Base-by-base conservation (phyloP, 1,139 yeast species). In the Diutina mesorugosa region DNA sequence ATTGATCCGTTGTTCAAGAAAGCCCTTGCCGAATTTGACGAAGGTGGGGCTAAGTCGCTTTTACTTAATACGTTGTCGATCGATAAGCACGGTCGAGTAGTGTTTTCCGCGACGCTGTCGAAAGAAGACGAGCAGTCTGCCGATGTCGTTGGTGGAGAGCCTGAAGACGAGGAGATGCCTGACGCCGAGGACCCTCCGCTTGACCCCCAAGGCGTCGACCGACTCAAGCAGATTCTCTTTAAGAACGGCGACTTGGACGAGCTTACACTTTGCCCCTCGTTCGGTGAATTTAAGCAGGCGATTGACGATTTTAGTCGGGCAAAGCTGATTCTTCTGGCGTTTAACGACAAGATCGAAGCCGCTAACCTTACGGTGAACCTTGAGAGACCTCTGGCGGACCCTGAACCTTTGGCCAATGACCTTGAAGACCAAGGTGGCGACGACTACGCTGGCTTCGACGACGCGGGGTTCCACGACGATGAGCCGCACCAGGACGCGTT, bases 11-110 rank as follows among this genome's bases (percentile, higher is more conserved):
- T 91, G 56, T 90, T 91, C 69, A 86, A 89, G 60, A 90, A 90
- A 64, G 91, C 95, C 55, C 76, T 91, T 55, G 89, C 96, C 0
- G 97, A 90, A 60, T 91, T 90, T 65, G 97, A 91, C 67, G 97
- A 91, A 70, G 97, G 97, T 46, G 97, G 98, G 6, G 91, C 97
- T 9, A 89, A 86, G 64, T 87, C 96, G 56, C 72, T 91, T 58
- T 71, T 91, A 55, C 71, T 90, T 63, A 90, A 90, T 62, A 83
- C 91, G 1, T 75, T 91, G 57, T 73, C 73, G 57, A 77, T 84
- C 21, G 87, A 84, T 62, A 60, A 69, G 4, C 66, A 74, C 0
- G 89, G 90, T 0, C 67, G 87, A 57, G 81, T 86, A n/a, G 79
- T 83, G 1, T 83, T 84, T 63, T 90, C 84, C 63, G 80, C 81